phyloP scores from a whole-genome alignment of 148 eudicot species.

The Beta vulgaris region DNA sequence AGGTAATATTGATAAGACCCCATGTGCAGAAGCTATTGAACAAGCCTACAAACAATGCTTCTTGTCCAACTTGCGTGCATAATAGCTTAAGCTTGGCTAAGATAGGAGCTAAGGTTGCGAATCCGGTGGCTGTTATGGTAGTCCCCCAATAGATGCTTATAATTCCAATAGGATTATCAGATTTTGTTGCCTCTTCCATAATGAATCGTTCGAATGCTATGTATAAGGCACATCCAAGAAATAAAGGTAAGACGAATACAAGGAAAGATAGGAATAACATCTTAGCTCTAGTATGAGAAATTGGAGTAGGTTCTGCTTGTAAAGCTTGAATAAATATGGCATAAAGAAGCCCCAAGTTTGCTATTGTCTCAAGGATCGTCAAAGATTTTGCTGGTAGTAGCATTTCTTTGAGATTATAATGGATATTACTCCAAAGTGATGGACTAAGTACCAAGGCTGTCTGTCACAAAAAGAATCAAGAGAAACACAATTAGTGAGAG shows the following conservation, averaged over 20 bases:
- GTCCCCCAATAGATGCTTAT: slow-evolving; percentile 35
- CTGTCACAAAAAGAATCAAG: slow-evolving; percentile 20
- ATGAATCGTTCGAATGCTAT: not conserved
- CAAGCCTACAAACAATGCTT: slow-evolving; percentile 24
- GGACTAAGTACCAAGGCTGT: slow-evolving; percentile 39
- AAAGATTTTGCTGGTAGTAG: slow-evolving; percentile 21
- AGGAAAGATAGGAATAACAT: slow-evolving; percentile 13
- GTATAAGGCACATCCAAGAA: slow-evolving; percentile 24
- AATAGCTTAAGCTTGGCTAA: slow-evolving; percentile 33
- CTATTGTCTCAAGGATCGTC: slow-evolving; percentile 32
- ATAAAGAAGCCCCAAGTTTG: slow-evolving; percentile 43
- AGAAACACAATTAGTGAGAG: not conserved
- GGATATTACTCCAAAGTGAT: not conserved
- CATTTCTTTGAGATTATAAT: not conserved
- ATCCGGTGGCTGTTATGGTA: slow-evolving; percentile 28
- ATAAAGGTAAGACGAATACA: slow-evolving; percentile 24
- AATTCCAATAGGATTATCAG: not conserved
- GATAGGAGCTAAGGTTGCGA: slow-evolving; percentile 28
- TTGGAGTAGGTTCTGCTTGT: slow-evolving; percentile 31
- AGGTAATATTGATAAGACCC: slow-evolving; percentile 12
- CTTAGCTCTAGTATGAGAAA: slow-evolving; percentile 12
- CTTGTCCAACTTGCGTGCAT: slow-evolving; percentile 31
- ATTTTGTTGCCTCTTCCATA: not conserved
- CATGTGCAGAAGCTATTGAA: slow-evolving; percentile 31
- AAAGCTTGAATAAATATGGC: slow-evolving; percentile 53